A percentile compares a stretch with the other conserved stretches of the same genome.
phyloP scores from a whole-genome alignment of 768 basidiomycete genomes.

The Mycena polygramma region DNA sequence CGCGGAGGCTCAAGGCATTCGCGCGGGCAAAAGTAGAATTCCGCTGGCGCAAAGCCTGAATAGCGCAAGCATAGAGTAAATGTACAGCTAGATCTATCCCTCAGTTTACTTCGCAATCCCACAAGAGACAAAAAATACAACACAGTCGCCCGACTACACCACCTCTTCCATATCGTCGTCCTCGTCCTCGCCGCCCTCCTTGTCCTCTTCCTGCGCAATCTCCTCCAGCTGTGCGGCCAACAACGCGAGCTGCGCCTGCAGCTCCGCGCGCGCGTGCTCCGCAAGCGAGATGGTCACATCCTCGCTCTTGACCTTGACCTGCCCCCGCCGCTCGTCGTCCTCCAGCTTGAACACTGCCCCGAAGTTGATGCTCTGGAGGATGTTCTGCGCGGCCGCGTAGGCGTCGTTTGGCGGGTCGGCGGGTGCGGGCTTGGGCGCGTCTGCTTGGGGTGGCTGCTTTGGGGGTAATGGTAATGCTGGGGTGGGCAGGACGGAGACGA shows the following conservation, averaged over 20 bases:
- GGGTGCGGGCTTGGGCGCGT: constrained; percentile 18
- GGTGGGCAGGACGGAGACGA: not conserved
- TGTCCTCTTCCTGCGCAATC: constrained; percentile 62
- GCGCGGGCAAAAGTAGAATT: too few relatives aligned
- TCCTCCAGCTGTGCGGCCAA: constrained; percentile 81
- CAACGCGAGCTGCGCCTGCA: constrained; percentile 81
- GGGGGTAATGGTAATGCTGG: not conserved
- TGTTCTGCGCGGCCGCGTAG: constrained; percentile 65
- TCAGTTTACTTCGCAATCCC: too few relatives aligned
- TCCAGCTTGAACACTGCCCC: constrained; percentile 28
- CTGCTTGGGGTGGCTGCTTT: constrained; percentile 17
- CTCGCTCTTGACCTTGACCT: constrained; percentile 26
- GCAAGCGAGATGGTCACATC: constrained; percentile 44
- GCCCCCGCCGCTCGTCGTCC: constrained; percentile 24
- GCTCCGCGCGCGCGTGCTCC: constrained; percentile 68
- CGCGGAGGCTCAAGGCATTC: too few relatives aligned
- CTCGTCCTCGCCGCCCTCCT: constrained; percentile 33
- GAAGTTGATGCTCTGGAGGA: constrained; percentile 62
- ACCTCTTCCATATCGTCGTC: constrained; percentile 34
- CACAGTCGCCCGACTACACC: not conserved
- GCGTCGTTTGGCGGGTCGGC: constrained; percentile 26
- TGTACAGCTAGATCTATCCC: too few relatives aligned
- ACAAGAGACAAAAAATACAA: too few relatives aligned
- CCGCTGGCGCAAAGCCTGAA: too few relatives aligned
- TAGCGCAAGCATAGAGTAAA: too few relatives aligned